Percentiles rank a stretch among this genome's conserved stretches.
phyloP scores from a whole-genome alignment of 1,284 basidiomycete genomes.

The Earliella scabrosa region DNA sequence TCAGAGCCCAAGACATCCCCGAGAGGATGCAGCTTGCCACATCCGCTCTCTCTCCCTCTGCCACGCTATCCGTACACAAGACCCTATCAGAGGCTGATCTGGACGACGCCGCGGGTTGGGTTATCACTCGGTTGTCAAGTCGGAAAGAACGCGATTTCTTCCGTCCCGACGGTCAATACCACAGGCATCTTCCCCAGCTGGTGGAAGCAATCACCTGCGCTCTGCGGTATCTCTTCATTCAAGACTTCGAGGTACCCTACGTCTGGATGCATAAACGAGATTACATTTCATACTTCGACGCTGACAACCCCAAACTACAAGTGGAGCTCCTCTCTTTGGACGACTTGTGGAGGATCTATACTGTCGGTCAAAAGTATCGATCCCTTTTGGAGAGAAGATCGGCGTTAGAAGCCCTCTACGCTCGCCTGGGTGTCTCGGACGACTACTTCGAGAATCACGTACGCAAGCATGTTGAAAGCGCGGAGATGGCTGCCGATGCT shows the following conservation, averaged over 20 bases:
- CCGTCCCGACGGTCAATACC: slow-evolving; percentile 58
- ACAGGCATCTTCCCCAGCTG: slow-evolving; percentile 70
- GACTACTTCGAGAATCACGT: slow-evolving; percentile 77
- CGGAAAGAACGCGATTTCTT: slow-evolving; percentile 81
- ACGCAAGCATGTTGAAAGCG: slow-evolving; percentile 65
- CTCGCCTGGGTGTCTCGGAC: slow-evolving; percentile 64
- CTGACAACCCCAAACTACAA: slow-evolving; percentile 54
- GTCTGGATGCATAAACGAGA: slow-evolving; percentile 95
- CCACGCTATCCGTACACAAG: slow-evolving; percentile 71
- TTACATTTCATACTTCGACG: slow-evolving; percentile 81
- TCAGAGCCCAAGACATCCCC: slow-evolving; percentile 89
- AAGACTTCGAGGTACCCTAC: slow-evolving; percentile 93
- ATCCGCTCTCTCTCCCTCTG: slow-evolving; percentile 77
- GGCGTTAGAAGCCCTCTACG: slow-evolving; percentile 67
- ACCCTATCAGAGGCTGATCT: slow-evolving; percentile 73
- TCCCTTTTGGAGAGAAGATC: slow-evolving; percentile 79
- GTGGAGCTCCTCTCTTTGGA: slow-evolving; percentile 75
- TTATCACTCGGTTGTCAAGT: slow-evolving; percentile 84
- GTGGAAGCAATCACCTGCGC: slow-evolving; percentile 82
- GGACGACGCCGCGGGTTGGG: slow-evolving; percentile 88
- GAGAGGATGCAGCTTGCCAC: slow-evolving; percentile 96
- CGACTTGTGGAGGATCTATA: slow-evolving; percentile 89
- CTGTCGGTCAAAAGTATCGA: slow-evolving; percentile 85
- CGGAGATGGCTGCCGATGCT: slow-evolving; percentile 92
- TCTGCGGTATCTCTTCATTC: slow-evolving; percentile 85